These are phyloP conservation scores for Diddensiella transvaalensis DNA, from an alignment of 805 yeast species.

Conservation along the genomic window DNA sequence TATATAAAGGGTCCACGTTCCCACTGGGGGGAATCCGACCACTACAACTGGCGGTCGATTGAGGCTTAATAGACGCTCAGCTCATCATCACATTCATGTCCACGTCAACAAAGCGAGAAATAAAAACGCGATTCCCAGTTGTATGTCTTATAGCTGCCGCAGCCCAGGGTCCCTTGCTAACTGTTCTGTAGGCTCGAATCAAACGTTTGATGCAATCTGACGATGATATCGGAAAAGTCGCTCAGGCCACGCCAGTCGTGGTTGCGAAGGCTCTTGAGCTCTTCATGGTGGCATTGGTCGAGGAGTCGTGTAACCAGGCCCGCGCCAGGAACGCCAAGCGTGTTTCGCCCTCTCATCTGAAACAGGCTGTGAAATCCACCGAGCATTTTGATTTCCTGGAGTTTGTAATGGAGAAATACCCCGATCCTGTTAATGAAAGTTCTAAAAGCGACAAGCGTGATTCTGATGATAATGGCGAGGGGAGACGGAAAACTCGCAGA, in stretches of 20 bases:
- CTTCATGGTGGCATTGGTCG: conserved; percentile 85
- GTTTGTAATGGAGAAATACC: conserved; percentile 64
- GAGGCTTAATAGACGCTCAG: too few relatives aligned
- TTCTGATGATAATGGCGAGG: neutral
- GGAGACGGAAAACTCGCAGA: neutral
- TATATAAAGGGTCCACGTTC: too few relatives aligned
- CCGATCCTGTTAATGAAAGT: conserved; percentile 38
- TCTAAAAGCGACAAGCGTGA: conserved; percentile 13
- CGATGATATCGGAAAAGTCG: conserved; percentile 97
- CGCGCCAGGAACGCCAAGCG: conserved; percentile 69
- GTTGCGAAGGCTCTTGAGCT: conserved; percentile 93
- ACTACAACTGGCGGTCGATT: too few relatives aligned
- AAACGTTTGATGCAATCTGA: conserved; percentile 97
- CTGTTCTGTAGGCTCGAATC: conserved; percentile 66
- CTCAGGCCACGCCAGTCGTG: conserved; percentile 98
- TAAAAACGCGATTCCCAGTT: conserved; percentile 43
- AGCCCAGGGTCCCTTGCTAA: too few relatives aligned
- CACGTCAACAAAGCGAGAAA: conserved; percentile 24
- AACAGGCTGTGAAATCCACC: conserved; percentile 74
- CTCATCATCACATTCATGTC: too few relatives aligned
- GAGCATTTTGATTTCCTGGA: conserved; percentile 93
- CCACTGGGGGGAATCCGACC: too few relatives aligned
- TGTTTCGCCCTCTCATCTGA: conserved; percentile 77
- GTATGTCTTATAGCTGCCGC: conserved; percentile 24
- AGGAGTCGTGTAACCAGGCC: conserved; percentile 77